A percentile compares a stretch with the other conserved stretches of the same genome.
Conservation (phyloP, 2,329 filamentous ascomycete species). For the Fusarium ramigenum region DNA sequence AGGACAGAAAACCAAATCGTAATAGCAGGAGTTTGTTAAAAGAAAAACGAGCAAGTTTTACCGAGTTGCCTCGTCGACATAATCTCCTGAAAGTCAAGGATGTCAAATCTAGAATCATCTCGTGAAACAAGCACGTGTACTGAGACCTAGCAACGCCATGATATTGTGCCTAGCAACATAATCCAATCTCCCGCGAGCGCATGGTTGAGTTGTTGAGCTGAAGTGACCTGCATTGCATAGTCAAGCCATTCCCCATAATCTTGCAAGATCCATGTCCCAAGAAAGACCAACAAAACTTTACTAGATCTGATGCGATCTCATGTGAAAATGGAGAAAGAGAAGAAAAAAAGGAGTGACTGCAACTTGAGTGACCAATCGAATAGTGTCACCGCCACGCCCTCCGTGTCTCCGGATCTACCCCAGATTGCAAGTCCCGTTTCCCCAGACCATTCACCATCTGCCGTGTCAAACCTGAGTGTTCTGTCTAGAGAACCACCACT, state of each 20-base stretch:
- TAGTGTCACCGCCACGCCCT: neutral
- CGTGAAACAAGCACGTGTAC: neutral
- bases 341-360: neutral
- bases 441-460: conserved; percentile 3
- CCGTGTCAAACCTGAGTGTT: neutral
- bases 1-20: neutral
- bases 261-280: neutral
- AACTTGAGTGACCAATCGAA: neutral
- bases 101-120: neutral
- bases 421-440: conserved; percentile 26
- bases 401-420: conserved; percentile 38
- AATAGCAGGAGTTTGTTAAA: conserved; percentile 20
- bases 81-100: neutral
- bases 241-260: neutral
- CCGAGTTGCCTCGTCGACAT: neutral
- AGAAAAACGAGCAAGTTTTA: neutral
- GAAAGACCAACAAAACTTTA: neutral
- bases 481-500: conserved; percentile 38
- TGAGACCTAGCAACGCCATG: neutral
- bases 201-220: conserved; percentile 21
- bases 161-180: neutral
- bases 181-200: conserved; percentile 27
- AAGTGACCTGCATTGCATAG: neutral
- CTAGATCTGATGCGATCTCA: neutral
- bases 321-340: neutral